Evolutionary conservation across 1,284 basidiomycete genomes (phyloP), one percentile per base, ranked within the genome.

Genomic region (Phellopilus nigrolimitatus): DNA sequence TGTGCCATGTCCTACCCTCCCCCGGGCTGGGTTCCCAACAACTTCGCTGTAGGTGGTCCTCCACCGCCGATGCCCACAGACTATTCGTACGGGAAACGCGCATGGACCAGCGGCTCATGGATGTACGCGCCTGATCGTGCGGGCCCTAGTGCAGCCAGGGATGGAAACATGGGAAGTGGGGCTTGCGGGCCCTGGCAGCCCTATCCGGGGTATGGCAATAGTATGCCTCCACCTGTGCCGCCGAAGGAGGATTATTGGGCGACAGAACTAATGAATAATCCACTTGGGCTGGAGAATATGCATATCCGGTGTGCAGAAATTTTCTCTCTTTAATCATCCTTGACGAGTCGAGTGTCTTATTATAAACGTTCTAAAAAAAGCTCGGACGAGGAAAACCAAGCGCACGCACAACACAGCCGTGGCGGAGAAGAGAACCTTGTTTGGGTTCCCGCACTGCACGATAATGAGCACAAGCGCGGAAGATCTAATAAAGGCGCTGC

Each of bases 231-330:
- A 33, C 36, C 13, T 13, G n/a, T 15, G 4, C 47, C 42, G 33
- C 45, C 34, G 17, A 17, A 36, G n/a, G 47, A 25, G n/a, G 36
- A 50, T 8, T 46, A 49, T n/a, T 56, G 54, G 54, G 54, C 44
- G 37, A 52, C 49, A 27, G 48, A 56, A 41, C 33, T 88, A 28
- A 60, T 68, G 0, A 72, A 80, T 45, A 88, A 88, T 61, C 80
- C 80, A 0, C 66, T 88, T 2, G 82, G 80, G 36, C 68, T 88
- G 19, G 69, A 75, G 58, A 74, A 78, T 49, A 84, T 87, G 82
- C 71, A 82, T 41, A 76, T 78, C 53, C 73, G 73, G 84, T 86
- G 62, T 56, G 80, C 74, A 22, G 19, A 28, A 27, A 15, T 38
- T 36, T 41, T 43, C 34, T 27, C 28, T 5, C 37, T 44, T 38